Base-by-base conservation (phyloP, 139 green algal genomes). In the Klebsormidium nitens region DNA sequence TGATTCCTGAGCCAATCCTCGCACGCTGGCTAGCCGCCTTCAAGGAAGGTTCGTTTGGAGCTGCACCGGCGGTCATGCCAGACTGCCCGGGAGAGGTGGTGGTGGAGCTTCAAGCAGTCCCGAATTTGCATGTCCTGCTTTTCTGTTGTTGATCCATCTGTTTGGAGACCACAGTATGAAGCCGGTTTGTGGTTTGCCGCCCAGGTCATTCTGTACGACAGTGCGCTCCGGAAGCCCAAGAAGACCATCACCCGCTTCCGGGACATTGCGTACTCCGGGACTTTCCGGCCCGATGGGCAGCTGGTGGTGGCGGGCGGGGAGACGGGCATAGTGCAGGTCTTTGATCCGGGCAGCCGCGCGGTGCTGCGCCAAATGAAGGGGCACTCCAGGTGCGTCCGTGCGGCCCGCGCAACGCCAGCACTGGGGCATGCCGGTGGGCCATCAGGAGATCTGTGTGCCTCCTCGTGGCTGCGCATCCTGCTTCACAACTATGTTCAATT, bases 311-410 rank as follows among this genome's bases (percentile, higher is more conserved):
- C 93, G 35, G 92, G 92, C 1, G 82, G 87, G 1, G 87, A 96
- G 69, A 82, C 85, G 67, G 86, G 88, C 3, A 66, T 93, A 2
- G 89, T 97, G 64, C 89, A 96, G 84, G 73, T 97, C 2, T 95
- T 97, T 66, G 89, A 97, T 48, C 48, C 69, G 5, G 62, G 52
- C 71, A 93, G 84, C 72, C 78, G 90, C 4, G 64, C 72, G 2
- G 63, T 97, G 59, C 79, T 97, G 75, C 87, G 92, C 6, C 86
- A 95, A 79, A 77, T 97, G 32, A 93, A 93, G 57, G 87, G 74
- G 0, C 92, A 97, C 75, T 69, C 85, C 49, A 64, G 81, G 5
- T 75, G 89, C 26, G 84, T 87, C 17, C 19, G 44, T 19, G 44
- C 44, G 44, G 17, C 17, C 44, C 44, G 17, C 44, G 19, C 44